These are phyloP conservation scores for Pseudopithomyces chartarum DNA, from an alignment of 2,329 filamentous ascomycete species.

Conservation along the genomic window DNA sequence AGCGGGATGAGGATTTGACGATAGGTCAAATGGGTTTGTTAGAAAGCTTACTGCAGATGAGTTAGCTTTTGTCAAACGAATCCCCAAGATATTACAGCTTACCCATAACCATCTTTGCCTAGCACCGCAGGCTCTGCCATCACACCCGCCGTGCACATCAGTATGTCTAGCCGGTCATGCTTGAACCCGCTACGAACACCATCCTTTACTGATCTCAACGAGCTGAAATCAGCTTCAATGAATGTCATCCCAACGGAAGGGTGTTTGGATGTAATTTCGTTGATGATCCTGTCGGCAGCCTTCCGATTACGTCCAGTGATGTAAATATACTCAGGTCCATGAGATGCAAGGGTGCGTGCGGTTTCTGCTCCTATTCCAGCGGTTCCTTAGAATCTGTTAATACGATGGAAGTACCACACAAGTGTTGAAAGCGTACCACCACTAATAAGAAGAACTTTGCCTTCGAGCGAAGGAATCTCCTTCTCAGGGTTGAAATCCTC, in stretches of 20 bases:
- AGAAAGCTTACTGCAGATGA: background rate
- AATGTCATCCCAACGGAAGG: constrained; percentile 36
- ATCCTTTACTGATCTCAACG: constrained; percentile 36
- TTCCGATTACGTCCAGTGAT: constrained; percentile 48
- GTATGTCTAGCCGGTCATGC: constrained; percentile 45
- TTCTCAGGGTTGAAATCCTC: constrained; percentile 19
- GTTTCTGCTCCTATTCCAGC: constrained; percentile 51
- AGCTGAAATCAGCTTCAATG: constrained; percentile 44
- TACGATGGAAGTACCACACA: background rate
- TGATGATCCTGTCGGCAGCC: constrained; percentile 42
- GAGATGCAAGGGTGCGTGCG: constrained; percentile 46
- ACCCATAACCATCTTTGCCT: constrained; percentile 49
- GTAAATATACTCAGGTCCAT: constrained; percentile 50
- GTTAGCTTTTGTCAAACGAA: background rate
- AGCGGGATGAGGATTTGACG: background rate
- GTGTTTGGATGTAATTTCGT: constrained; percentile 30
- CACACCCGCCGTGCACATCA: constrained; percentile 52
- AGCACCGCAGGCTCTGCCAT: constrained; percentile 32
- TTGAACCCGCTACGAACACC: constrained; percentile 33
- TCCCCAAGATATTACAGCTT: background rate
- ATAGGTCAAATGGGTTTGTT: background rate
- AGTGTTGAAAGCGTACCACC: constrained; percentile 16
- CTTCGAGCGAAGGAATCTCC: constrained; percentile 24
- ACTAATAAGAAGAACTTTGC: constrained; percentile 30
- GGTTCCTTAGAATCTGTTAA: constrained; percentile 39